Base-by-base conservation (phyloP, 768 basidiomycete species). In the Tephrocybe sp. region DNA sequence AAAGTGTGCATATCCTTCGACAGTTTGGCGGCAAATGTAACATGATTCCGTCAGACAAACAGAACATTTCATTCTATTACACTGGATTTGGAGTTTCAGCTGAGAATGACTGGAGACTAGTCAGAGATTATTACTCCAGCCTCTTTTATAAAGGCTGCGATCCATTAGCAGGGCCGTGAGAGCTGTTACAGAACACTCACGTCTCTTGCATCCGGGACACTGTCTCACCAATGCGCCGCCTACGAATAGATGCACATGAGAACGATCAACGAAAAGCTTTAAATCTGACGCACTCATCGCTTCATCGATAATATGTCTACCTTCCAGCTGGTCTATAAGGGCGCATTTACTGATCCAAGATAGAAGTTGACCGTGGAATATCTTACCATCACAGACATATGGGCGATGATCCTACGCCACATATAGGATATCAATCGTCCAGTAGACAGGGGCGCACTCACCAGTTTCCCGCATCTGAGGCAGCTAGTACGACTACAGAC, bases 11-110 rank as follows among this genome's bases (percentile, higher is more conserved):
- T 93, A 93, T 3, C 88, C 88, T 0, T 32, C 68, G 33, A 95
- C 87, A 30, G 84, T 61, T 61, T 88, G 55, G 20, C 90, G 79
- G 64, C 94, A 96, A 23, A 91, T 73, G 62, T 96, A 95, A 65
- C 94, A 97, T 0, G 88, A 92, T 36, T 88, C 28, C 0, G 89
- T 85, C 2, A 45, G 54, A 61, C 94, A 96, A 47, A 84, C 69
- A 17, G 85, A 80, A 58, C 91, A 92, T 1, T 72, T 79, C 86
- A 97, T 95, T 66, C 95, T 95, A 78, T 96, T 96, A 71, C 94
- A 96, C 86, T 91, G 58, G 32, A 28, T 32, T 50, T 47, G 51
- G 23, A 62, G 44, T 33, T 18, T 17, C 36, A 32, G 24, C 24
- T 51, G 15, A 53, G 17, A 15, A 18, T 33, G 53, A 34, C 18